Evolutionary conservation across 2,329 filamentous ascomycete species (phyloP), one percentile per base, ranked within the genome.

Genomic region (Fusarium nygamai): DNA sequence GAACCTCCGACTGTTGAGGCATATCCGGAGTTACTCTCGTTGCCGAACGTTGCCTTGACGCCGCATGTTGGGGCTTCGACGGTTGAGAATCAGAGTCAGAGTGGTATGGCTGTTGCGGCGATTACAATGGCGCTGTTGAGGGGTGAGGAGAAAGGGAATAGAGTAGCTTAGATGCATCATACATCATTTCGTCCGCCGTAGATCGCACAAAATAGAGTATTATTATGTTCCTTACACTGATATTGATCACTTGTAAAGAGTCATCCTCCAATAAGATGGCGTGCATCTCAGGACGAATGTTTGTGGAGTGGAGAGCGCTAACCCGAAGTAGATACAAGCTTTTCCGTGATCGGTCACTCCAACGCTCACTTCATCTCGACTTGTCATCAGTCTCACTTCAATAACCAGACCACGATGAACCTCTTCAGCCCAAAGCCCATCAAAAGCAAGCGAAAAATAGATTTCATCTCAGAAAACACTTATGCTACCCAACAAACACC

Each of bases 41-140:
- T 59, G 7, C 24, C 22, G 7, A 60, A 62, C 2, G 33, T 62
- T 2, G 31, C 60, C 6, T 5, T 60, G 2, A 60, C 60, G 7
- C 51, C 60, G 0, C 60, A 62, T 31, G 60, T 60, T 31, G 60
- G 60, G 2, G 60, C 51, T 14, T 60, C 38, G 9, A 62, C 51
- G 1, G 20, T 46, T 14, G 60, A 60, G 20, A 62, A 62, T 29
- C 60, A 62, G 24, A 60, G 51, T 38, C 60, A 62, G 20, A 60
- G 60, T 46, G 60, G 60, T 1, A 10, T 36, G 13, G 60, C 60
- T 2, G 51, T 62, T 46, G 60, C 43, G 2, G 51, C 60, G 16
- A 59, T 60, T 9, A 19, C 39, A 0, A 14, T 62, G 24, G 51
- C 51, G 0, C 10, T 62, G 2, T 8, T 60, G 4, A 31, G 22